Conservation (phyloP, 2,329 filamentous ascomycete genomes). For the Colletotrichum sp. region DNA sequence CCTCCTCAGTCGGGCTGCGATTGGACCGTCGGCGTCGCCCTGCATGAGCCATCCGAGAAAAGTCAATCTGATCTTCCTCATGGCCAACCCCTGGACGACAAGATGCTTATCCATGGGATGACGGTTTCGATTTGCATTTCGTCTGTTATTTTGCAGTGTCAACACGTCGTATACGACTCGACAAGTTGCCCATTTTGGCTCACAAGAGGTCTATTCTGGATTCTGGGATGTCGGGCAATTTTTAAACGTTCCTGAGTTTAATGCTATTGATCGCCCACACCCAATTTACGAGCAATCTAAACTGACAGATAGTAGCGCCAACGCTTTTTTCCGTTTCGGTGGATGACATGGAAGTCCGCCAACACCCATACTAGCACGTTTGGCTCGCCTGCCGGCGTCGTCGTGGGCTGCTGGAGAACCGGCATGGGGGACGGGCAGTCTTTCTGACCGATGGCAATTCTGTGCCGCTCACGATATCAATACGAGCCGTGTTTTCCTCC, state of each 20-base stretch:
- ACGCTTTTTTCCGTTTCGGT: not conserved
- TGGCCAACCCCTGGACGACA: not conserved
- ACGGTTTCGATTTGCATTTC: constrained; percentile 1
- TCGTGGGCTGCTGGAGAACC: not conserved
- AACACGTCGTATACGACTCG: not conserved
- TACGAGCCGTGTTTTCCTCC: not conserved
- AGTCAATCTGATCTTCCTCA: constrained; percentile 16
- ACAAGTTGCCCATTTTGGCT: not conserved
- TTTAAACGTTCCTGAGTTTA: not conserved
- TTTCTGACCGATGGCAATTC: not conserved
- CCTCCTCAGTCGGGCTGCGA: not conserved
- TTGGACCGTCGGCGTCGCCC: not conserved
- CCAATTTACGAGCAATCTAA: not conserved
- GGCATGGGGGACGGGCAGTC: not conserved
- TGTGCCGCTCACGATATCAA: not conserved
- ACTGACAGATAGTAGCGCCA: not conserved
- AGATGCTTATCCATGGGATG: constrained; percentile 11
- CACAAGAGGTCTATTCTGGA: not conserved
- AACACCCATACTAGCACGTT: not conserved
- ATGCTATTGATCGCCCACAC: constrained; percentile 5
- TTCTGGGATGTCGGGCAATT: not conserved
- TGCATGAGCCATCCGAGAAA: constrained; percentile 6
- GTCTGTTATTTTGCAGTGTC: not conserved
- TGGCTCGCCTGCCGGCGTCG: not conserved
- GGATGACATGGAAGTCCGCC: not conserved